These are phyloP conservation scores for Rhodotorula glutinis DNA, from an alignment of 1,284 basidiomycete genomes.

Conservation along the genomic window DNA sequence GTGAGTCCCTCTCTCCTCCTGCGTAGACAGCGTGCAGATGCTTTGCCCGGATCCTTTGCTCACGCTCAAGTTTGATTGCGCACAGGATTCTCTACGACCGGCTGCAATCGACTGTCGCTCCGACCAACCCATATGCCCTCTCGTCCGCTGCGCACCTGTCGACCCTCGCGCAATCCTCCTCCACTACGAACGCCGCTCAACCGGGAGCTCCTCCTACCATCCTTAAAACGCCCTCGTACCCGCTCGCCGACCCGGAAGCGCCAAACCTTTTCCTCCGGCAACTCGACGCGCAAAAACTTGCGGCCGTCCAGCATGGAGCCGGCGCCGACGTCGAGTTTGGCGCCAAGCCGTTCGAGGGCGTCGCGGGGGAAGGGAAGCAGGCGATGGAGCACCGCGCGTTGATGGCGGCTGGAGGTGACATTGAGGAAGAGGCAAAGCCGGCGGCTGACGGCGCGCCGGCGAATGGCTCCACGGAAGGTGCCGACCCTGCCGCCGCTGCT, in stretches of 20 bases:
- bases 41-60: background rate
- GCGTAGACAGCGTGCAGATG: background rate
- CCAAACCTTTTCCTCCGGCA: slow-evolving; percentile 37
- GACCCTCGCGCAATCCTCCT: slow-evolving; percentile 15
- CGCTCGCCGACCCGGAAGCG: slow-evolving; percentile 27
- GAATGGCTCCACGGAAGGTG: too few relatives aligned
- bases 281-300: slow-evolving; percentile 33
- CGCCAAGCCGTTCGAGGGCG: slow-evolving; percentile 14
- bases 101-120: slow-evolving; percentile 27
- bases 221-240: slow-evolving; percentile 16
- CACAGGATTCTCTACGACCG: slow-evolving; percentile 39
- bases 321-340: slow-evolving; percentile 15
- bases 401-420: slow-evolving; percentile 6
- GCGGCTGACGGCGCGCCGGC: background rate
- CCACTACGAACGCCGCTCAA: slow-evolving; percentile 10
- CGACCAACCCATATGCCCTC: slow-evolving; percentile 38
- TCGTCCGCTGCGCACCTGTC: slow-evolving; percentile 28
- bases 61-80: background rate
- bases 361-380: slow-evolving; percentile 14
- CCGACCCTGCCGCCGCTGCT: too few relatives aligned
- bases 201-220: slow-evolving; percentile 15
- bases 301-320: slow-evolving; percentile 14
- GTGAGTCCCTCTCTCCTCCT: slow-evolving; percentile 55
- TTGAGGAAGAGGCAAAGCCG: background rate
- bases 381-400: slow-evolving; percentile 4